phyloP scores from a whole-genome alignment of 1,284 basidiomycete species.

The Trametes pubescens region DNA sequence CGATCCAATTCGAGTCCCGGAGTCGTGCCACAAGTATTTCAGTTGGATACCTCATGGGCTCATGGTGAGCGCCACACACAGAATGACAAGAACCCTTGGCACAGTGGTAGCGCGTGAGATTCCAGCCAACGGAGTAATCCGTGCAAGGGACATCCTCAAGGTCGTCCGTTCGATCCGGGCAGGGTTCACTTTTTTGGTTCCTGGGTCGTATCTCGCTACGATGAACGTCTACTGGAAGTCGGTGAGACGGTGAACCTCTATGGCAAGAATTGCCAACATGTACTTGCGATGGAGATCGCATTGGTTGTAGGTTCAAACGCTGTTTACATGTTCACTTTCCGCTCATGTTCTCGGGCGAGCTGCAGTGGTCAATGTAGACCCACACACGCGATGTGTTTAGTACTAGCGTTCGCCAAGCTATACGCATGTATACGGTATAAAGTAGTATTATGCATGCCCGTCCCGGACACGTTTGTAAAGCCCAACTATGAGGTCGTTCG shows the following conservation, averaged over 20 bases:
- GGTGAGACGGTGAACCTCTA: not conserved
- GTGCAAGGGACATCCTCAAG: constrained; percentile 37
- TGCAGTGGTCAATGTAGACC: not conserved
- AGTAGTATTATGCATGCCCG: constrained; percentile 17
- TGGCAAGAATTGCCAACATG: too few relatives aligned
- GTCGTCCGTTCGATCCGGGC: constrained; percentile 47
- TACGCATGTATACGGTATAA: not conserved
- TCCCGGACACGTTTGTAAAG: constrained; percentile 64
- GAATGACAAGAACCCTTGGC: constrained; percentile 31
- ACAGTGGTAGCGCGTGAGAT: constrained; percentile 39
- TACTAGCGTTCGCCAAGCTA: not conserved
- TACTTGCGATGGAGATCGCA: too few relatives aligned
- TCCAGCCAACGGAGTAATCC: constrained; percentile 28
- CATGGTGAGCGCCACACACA: not conserved
- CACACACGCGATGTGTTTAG: not conserved
- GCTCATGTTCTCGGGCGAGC: too few relatives aligned
- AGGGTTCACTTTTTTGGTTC: constrained; percentile 35
- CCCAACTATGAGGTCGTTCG: constrained; percentile 84
- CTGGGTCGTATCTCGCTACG: not conserved
- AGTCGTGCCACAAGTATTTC: too few relatives aligned
- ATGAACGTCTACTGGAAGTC: not conserved
- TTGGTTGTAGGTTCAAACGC: too few relatives aligned
- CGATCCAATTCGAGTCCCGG: too few relatives aligned
- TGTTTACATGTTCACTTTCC: too few relatives aligned
- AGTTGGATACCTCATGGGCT: not conserved